A percentile compares a stretch with the other conserved stretches of the same genome.
Evolutionary conservation across 2,329 filamentous ascomycete genomes (phyloP).

Genomic region (Clonostachys byssicola): DNA sequence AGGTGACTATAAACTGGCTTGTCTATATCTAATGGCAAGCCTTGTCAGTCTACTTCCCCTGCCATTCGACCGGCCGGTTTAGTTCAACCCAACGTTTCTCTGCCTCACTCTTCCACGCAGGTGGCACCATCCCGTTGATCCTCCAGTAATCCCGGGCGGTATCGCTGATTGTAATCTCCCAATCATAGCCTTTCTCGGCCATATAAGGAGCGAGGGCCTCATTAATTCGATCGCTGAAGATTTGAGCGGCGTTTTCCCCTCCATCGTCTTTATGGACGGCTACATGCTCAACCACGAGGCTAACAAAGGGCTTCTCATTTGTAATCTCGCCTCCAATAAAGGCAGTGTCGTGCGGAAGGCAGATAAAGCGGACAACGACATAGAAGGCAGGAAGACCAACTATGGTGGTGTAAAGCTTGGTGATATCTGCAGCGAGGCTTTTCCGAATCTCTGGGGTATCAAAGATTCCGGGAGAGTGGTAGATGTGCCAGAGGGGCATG

Average conservation of each 20-base stretch:
- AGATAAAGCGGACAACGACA: slow-evolving; percentile 32
- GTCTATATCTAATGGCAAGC: too few species aligned
- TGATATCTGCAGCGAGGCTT: slow-evolving; percentile 25
- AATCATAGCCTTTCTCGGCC: slow-evolving; percentile 32
- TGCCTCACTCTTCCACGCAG: slow-evolving; percentile 22
- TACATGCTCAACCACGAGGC: slow-evolving; percentile 19
- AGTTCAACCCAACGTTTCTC: slow-evolving; percentile 23
- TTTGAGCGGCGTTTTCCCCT: slow-evolving; percentile 6
- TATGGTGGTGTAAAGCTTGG: slow-evolving; percentile 12
- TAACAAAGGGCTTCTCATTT: slow-evolving; percentile 20
- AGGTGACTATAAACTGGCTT: too few species aligned
- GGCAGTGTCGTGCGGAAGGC: slow-evolving; percentile 12
- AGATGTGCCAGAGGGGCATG: slow-evolving; percentile 39
- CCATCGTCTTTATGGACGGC: slow-evolving; percentile 17
- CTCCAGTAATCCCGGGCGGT: slow-evolving; percentile 35
- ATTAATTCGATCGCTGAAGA: slow-evolving; percentile 14
- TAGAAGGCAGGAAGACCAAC: slow-evolving; percentile 34
- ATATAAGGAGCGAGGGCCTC: slow-evolving; percentile 28
- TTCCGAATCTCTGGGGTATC: slow-evolving; percentile 14
- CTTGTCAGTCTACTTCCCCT: neutral
- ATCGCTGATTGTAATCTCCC: slow-evolving; percentile 36
- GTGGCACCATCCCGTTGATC: slow-evolving; percentile 30
- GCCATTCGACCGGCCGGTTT: neutral
- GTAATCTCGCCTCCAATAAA: slow-evolving; percentile 9
- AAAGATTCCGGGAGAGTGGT: slow-evolving; percentile 29